Percentiles rank a stretch among this genome's conserved stretches.
phyloP scores from a whole-genome alignment of 1,139 yeast species.

The Saccharomyces pastorianus region DNA sequence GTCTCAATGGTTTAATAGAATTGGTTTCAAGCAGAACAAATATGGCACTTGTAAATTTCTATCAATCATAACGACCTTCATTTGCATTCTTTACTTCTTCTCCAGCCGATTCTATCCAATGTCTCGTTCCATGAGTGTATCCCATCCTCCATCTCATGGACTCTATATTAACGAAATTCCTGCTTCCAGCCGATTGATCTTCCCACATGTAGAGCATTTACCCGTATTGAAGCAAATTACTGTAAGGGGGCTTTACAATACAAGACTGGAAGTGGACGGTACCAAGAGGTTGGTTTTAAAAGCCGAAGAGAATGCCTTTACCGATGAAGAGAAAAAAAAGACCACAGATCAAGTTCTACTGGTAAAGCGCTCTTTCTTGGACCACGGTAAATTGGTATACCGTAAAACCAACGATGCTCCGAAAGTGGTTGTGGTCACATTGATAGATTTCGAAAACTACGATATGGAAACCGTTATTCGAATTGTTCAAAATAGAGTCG shows the following conservation, averaged over 20 bases:
- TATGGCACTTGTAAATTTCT: neutral
- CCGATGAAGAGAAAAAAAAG: slow-evolving; percentile 34
- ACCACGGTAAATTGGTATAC: slow-evolving; percentile 56
- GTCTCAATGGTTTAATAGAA: neutral
- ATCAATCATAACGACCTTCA: slow-evolving; percentile 5
- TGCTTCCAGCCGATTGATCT: slow-evolving; percentile 47
- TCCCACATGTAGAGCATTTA: slow-evolving; percentile 63
- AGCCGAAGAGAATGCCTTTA: slow-evolving; percentile 40
- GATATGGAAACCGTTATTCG: slow-evolving; percentile 52
- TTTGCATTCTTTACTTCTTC: slow-evolving; percentile 8
- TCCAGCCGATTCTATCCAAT: slow-evolving; percentile 10
- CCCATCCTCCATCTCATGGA: slow-evolving; percentile 34
- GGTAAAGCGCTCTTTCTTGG: slow-evolving; percentile 53
- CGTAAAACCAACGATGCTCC: slow-evolving; percentile 43
- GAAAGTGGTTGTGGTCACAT: slow-evolving; percentile 69
- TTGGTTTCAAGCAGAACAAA: neutral
- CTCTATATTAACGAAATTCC: slow-evolving; percentile 37
- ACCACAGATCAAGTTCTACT: slow-evolving; percentile 34
- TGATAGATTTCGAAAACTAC: slow-evolving; percentile 66
- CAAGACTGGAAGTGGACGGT: slow-evolving; percentile 37
- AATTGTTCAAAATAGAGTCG: slow-evolving; percentile 71
- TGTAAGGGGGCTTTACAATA: slow-evolving; percentile 41
- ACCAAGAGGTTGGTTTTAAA: slow-evolving; percentile 39
- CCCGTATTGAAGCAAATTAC: slow-evolving; percentile 50
- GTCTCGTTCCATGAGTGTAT: slow-evolving; percentile 3